Conservation (phyloP, 2,329 filamentous ascomycete species). For the Colletotrichum limetticola region DNA sequence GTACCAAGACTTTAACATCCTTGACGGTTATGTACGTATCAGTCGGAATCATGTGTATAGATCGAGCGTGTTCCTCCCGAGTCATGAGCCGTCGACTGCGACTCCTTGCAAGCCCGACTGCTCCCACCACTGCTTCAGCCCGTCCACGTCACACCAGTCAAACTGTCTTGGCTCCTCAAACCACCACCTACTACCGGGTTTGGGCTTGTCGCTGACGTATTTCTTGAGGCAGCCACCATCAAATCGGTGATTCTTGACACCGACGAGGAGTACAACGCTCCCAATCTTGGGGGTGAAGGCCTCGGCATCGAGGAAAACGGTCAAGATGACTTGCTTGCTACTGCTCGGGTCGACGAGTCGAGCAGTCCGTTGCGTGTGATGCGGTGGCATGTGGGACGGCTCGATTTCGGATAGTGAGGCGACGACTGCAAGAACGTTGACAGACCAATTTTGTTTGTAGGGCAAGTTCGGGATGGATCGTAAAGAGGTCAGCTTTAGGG, state of each 20-base stretch:
- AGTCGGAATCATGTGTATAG: not conserved
- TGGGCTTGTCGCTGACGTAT: slow-evolving; percentile 51
- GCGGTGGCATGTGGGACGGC: slow-evolving; percentile 59
- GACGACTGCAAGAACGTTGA: slow-evolving; percentile 65
- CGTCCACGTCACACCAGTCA: slow-evolving; percentile 60
- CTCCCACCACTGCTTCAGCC: slow-evolving; percentile 58
- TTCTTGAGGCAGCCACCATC: slow-evolving; percentile 59
- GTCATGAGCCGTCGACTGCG: slow-evolving; percentile 7
- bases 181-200: slow-evolving; percentile 59
- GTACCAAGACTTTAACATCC: slow-evolving; percentile 1
- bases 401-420: slow-evolving; percentile 58
- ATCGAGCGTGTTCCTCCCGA: not conserved
- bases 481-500: slow-evolving; percentile 63
- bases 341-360: slow-evolving; percentile 64
- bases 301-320: slow-evolving; percentile 64
- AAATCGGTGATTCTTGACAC: slow-evolving; percentile 68
- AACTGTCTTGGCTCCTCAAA: slow-evolving; percentile 58
- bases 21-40: not conserved
- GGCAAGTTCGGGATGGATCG: slow-evolving; percentile 62
- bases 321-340: slow-evolving; percentile 61
- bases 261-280: slow-evolving; percentile 61
- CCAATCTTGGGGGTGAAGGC: slow-evolving; percentile 59
- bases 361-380: slow-evolving; percentile 59
- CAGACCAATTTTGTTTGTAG: slow-evolving; percentile 68
- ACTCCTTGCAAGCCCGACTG: slow-evolving; percentile 2